phyloP scores from a whole-genome alignment of 73 alveolate species.

The Urostyla sp. region DNA sequence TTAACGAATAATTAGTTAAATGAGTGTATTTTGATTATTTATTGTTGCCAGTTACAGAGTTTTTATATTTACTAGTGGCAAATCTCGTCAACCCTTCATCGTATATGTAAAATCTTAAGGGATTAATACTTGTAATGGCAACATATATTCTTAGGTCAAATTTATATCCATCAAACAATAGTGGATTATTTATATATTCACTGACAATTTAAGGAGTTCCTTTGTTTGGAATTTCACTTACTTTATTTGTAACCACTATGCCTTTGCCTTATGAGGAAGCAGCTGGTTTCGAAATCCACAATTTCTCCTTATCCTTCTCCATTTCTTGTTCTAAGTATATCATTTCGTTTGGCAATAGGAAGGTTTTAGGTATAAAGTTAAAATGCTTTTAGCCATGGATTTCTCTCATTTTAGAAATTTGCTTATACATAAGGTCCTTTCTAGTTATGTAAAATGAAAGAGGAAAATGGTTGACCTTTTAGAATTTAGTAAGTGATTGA shows the following conservation, averaged over 20 bases:
- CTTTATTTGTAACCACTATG: slow-evolving; percentile 78
- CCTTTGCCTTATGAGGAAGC: slow-evolving; percentile 95
- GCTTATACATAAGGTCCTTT: slow-evolving; percentile 96
- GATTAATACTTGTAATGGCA: slow-evolving; percentile 87
- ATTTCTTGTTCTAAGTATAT: slow-evolving; percentile 76
- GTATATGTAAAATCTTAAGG: slow-evolving; percentile 91
- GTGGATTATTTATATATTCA: slow-evolving; percentile 90
- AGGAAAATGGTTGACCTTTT: slow-evolving; percentile 70
- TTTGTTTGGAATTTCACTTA: slow-evolving; percentile 72
- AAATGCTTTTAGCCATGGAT: slow-evolving; percentile 72
- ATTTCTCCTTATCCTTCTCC: slow-evolving; percentile 67
- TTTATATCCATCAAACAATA: slow-evolving; percentile 87
- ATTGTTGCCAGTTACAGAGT: slow-evolving; percentile 52
- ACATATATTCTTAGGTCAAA: slow-evolving; percentile 93
- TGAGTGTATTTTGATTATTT: slow-evolving; percentile 84
- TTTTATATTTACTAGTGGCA: slow-evolving; percentile 91
- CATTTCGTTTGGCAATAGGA: slow-evolving; percentile 84
- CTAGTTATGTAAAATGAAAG: slow-evolving; percentile 82
- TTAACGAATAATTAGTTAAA: slow-evolving; percentile 91
- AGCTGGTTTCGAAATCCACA: slow-evolving; percentile 94
- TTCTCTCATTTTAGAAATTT: slow-evolving; percentile 87
- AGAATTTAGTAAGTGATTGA: slow-evolving; percentile 31
- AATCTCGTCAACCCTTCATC: slow-evolving; percentile 97
- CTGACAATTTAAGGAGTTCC: slow-evolving; percentile 76
- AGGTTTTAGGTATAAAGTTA: slow-evolving; percentile 88